A percentile compares a stretch with the other conserved stretches of the same genome.
These are phyloP conservation scores for Nitzschia sp. DNA, from an alignment of 108 stramenopile species.

Conservation along the genomic window DNA sequence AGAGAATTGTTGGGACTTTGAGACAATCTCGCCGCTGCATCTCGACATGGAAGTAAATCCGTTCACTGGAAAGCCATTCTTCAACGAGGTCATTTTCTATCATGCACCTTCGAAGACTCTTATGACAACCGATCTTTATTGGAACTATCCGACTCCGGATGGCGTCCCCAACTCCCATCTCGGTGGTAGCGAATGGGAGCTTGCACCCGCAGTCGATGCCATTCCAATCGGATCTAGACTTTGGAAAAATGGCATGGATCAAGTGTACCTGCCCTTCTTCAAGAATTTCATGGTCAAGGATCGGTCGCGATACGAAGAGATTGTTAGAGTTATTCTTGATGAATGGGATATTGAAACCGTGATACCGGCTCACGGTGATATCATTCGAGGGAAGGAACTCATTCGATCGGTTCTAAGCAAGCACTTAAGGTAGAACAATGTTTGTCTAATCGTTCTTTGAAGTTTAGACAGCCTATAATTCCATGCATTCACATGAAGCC, in stretches of 20 bases:
- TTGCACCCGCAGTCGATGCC: conserved; percentile 65
- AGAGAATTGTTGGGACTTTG: conserved; percentile 66
- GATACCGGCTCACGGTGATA: conserved; percentile 86
- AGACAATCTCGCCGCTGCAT: conserved; percentile 65
- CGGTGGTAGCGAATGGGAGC: conserved; percentile 50
- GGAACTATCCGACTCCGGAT: conserved; percentile 82
- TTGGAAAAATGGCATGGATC: conserved; percentile 87
- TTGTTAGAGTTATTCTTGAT: conserved; percentile 35
- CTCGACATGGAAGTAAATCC: conserved; percentile 76
- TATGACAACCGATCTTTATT: conserved; percentile 82
- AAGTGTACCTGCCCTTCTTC: conserved; percentile 77
- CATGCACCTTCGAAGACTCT: conserved; percentile 67
- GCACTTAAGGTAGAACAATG: conserved; percentile 16
- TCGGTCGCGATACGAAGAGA: conserved; percentile 35
- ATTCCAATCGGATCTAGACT: conserved; percentile 67
- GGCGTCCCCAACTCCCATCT: conserved; percentile 72
- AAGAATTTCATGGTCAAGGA: conserved; percentile 80
- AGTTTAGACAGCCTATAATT: no score
- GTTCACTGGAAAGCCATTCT: conserved; percentile 81
- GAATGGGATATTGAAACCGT: conserved; percentile 79
- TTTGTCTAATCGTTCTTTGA: no score
- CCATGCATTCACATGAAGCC: no score
- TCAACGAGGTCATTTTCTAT: conserved; percentile 86
- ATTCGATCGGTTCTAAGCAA: conserved; percentile 57
- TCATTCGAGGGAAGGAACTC: conserved; percentile 64